Percentiles rank a stretch among this genome's conserved stretches.
Conservation (phyloP, 2,329 filamentous ascomycete genomes). For the Daldinia eschscholtzii region DNA sequence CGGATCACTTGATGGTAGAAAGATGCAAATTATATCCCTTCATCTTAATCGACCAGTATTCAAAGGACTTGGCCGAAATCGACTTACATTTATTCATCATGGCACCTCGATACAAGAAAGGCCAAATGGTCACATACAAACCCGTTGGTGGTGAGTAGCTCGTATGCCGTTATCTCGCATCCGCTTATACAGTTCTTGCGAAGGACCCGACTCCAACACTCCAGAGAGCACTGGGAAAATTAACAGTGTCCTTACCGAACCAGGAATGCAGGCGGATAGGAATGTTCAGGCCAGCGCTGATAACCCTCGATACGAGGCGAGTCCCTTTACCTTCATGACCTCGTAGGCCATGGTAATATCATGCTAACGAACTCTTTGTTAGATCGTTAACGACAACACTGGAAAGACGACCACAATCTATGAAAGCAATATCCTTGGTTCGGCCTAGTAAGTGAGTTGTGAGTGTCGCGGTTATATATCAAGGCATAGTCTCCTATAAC, state of each 20-base stretch:
- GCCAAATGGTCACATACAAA: slow-evolving; percentile 41
- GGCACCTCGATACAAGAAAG: slow-evolving; percentile 41
- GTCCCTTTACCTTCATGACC: not conserved
- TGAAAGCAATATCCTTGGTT: slow-evolving; percentile 39
- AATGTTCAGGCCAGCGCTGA: slow-evolving; percentile 38
- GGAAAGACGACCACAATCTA: slow-evolving; percentile 38
- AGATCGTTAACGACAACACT: slow-evolving; percentile 44
- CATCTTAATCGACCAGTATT: not conserved
- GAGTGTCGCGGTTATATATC: not conserved
- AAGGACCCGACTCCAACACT: slow-evolving; percentile 37
- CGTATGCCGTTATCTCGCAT: not conserved
- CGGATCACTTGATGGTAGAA: not conserved
- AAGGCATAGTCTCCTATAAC: not conserved
- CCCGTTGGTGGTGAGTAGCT: slow-evolving; percentile 34
- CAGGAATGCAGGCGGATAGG: slow-evolving; percentile 35
- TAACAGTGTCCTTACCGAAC: slow-evolving; percentile 40
- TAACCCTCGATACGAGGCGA: slow-evolving; percentile 42
- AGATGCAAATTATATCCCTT: not conserved
- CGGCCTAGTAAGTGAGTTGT: not conserved
- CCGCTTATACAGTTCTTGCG: not conserved
- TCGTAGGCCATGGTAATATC: too few relatives aligned
- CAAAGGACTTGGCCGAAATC: not conserved
- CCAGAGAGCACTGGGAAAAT: slow-evolving; percentile 37
- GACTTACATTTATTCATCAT: slow-evolving; percentile 22
- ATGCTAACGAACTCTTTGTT: not conserved